Evolutionary conservation across 1,139 yeast genomes (phyloP).

Genomic region (Hansenula anomala): DNA sequence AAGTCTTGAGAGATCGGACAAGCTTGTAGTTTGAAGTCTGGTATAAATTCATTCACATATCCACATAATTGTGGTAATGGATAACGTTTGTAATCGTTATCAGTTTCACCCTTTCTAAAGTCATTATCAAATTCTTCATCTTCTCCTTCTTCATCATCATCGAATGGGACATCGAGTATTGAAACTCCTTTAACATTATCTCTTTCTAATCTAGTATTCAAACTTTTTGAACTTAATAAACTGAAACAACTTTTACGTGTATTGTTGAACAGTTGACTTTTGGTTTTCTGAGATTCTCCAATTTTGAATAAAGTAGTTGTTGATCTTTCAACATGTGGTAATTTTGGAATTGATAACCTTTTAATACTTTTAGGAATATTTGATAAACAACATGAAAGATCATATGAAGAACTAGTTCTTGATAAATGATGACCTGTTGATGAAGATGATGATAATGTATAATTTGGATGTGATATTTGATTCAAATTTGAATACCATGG

Average conservation of each 20-base stretch:
- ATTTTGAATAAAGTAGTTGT: conserved; percentile 11
- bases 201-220: background rate
- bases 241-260: conserved; percentile 9
- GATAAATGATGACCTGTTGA: conserved; percentile 4
- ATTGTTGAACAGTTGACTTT: conserved; percentile 2
- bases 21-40: conserved; percentile 33
- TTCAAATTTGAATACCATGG: conserved; percentile 17
- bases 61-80: conserved; percentile 22
- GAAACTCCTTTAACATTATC: conserved; percentile 12
- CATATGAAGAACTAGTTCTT: conserved; percentile 5
- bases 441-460: background rate
- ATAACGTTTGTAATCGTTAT: conserved; percentile 1
- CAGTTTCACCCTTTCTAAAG: background rate
- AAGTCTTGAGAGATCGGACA: conserved; percentile 41
- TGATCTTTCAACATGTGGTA: conserved; percentile 19
- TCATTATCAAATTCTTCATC: background rate
- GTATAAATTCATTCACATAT: conserved; percentile 18
- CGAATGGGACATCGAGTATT: conserved; percentile 10
- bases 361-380: conserved; percentile 3
- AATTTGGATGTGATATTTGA: background rate
- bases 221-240: background rate
- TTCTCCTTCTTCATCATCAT: conserved; percentile 5
- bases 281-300: conserved; percentile 5
- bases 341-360: conserved; percentile 11
- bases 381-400: conserved; percentile 1